Base-by-base conservation (phyloP, 2,329 filamentous ascomycete genomes). In the Scedosporium apiospermum region DNA sequence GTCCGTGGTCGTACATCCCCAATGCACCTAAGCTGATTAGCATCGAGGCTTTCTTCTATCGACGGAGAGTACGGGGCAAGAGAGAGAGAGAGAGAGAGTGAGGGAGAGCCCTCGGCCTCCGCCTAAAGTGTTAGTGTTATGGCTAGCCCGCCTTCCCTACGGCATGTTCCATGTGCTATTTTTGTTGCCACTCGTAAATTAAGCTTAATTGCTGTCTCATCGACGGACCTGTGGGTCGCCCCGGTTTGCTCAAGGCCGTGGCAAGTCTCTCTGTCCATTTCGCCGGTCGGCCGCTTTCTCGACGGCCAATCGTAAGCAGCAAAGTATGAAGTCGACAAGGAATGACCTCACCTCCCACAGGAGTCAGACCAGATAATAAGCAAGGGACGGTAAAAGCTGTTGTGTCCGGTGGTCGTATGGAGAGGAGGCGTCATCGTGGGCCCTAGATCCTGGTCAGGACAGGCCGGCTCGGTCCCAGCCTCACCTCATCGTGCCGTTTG, bases 171-270 rank as follows among this genome's bases (percentile, higher is more conserved):
- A 44, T 7, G 23, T 44, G 38, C 53, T 62, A 62, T 62, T 62
- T 62, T 62, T 41, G 61, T 62, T 42, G 53, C 53, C 61, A 58
- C 61, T 46, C 18, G 59, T 41, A 30, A 51, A 62, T 62, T 62
- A 62, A 62, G 53, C 53, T 62, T 62, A 62, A 62, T 62, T 62
- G 41, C 53, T 51, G 10, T 16, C 38, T 38, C 44, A 18, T 21
- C 30, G 42, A 49, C 42, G 34, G 7, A 58, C 14, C 27, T 23
- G 57, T 58, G 57, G 34, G 34, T 58, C 27, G 21, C 23, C 51
- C 51, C 51, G 51, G 51, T 55, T 55, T 55, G 23, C 23, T 23
- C 23, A 55, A 12, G 51, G 21, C 9, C 44, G 44, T 49, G 44
- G 44, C 44, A 49, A 49, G 44, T 18, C 14, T 21, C 42, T 46